These are phyloP conservation scores for Populus hybrid DNA, from an alignment of 441 rosid species.

Conservation along the genomic window DNA sequence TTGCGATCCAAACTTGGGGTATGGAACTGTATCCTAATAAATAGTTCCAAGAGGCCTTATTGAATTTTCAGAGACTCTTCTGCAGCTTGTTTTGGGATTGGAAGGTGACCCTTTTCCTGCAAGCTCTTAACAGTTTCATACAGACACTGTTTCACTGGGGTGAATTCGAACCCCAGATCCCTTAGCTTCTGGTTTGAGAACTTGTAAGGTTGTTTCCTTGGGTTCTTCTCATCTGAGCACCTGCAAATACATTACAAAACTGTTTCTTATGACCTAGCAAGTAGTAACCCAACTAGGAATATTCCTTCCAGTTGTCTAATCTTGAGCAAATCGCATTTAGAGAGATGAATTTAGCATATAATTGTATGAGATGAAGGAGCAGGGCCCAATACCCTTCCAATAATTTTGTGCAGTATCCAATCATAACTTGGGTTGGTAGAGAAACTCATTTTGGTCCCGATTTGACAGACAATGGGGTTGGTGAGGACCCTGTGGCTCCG, in stretches of 20 bases:
- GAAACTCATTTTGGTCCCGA: neutral
- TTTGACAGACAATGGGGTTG: constrained; percentile 7
- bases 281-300: neutral
- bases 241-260: constrained; percentile 27
- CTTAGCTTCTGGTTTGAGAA: too few species aligned
- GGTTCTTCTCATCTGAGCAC: too few species aligned
- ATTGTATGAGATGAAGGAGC: neutral
- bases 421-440: neutral
- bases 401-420: neutral
- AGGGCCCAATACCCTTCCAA: neutral
- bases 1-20: neutral
- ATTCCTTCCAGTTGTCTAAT: neutral
- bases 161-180: too few species aligned
- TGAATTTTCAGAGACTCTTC: neutral
- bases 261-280: neutral
- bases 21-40: neutral
- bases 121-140: too few species aligned
- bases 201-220: too few species aligned
- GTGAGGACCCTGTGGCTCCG: neutral
- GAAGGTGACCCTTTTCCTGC: too few species aligned
- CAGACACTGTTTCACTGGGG: too few species aligned
- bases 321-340: neutral
- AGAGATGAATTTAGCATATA: neutral
- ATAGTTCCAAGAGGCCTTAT: neutral
- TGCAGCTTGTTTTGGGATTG: too few species aligned